Base-by-base conservation (phyloP, 176 grass and related monocot genomes). In the Guadua angustifolia region DNA sequence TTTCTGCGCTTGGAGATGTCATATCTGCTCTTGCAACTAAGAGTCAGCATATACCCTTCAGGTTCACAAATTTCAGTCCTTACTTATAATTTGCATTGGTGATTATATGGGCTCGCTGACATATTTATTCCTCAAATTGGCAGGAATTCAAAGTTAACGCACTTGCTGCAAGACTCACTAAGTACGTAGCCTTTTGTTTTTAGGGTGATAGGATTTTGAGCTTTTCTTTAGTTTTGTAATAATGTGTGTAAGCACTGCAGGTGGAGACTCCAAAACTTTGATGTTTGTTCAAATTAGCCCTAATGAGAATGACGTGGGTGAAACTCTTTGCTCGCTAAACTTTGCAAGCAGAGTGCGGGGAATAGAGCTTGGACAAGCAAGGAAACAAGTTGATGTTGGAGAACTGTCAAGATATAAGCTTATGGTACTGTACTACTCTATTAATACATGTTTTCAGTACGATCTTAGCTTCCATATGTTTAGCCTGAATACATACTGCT, bases 211-310 rank as follows among this genome's bases (percentile, higher is more conserved):
- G 2, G 60, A 83, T 38, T 79, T 40, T 53, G 56, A 67, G 7
- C 7, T 81, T 56, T 26, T 4, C 50, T 81, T 45, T 35, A 67
- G 66, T 43, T 87, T 44, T 2, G 9, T 55, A 73, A 60, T 84
- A 26, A 86, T n/a, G 21, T 60, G 67, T 69, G 32, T 71, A 74
- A 77, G 4, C 74, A 53, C 86, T 90, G 63, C 79, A 99, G 96
- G 93, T 89, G 96, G 96, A 59, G 96, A 99, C 50, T 99, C 96
- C 42, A 99, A 99, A 73, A 95, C 91, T 33, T 79, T 99, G 66
- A 99, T 99, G 96, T 99, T 99, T 87, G 91, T 99, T 57, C 96
- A 99, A 79, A 95, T 99, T 44, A 99, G 96, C 40, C 96, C 96
- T 17, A 94, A 90, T 75, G 96, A 99, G 69, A 90, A 92, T 83